These are phyloP conservation scores for Alternaria gaisen DNA, from an alignment of 2,329 filamentous ascomycete genomes.

Conservation along the genomic window DNA sequence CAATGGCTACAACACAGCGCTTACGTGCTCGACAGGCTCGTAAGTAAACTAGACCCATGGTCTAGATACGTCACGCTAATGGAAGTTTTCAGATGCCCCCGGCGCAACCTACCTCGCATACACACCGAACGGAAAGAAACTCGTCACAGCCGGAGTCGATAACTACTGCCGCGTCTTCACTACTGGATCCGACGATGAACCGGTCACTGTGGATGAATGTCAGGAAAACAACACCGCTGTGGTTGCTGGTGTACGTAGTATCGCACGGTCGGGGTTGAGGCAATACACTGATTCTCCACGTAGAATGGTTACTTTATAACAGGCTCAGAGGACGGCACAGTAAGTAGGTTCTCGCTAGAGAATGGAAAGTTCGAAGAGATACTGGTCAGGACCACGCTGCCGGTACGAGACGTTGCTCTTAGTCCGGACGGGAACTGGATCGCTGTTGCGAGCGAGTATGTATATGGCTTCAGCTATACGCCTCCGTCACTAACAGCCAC, in stretches of 20 bases:
- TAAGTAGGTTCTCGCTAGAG: slow-evolving; percentile 87
- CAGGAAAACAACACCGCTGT: slow-evolving; percentile 86
- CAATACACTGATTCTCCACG: slow-evolving; percentile 24
- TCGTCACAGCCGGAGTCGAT: slow-evolving; percentile 92
- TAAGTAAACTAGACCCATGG: slow-evolving; percentile 20
- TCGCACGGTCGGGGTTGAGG: not conserved
- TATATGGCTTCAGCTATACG: slow-evolving; percentile 12
- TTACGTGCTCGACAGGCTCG: slow-evolving; percentile 46
- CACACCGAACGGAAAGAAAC: slow-evolving; percentile 83
- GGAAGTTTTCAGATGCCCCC: slow-evolving; percentile 69
- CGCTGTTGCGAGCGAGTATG: slow-evolving; percentile 91
- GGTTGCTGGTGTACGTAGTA: slow-evolving; percentile 67
- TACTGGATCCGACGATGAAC: slow-evolving; percentile 90
- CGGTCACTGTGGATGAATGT: slow-evolving; percentile 88
- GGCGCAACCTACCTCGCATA: slow-evolving; percentile 89
- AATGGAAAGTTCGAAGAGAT: slow-evolving; percentile 80
- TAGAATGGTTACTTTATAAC: slow-evolving; percentile 85
- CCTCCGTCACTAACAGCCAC: slow-evolving; percentile 29
- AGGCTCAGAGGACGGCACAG: slow-evolving; percentile 93
- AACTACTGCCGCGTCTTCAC: slow-evolving; percentile 93
- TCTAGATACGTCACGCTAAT: slow-evolving; percentile 11
- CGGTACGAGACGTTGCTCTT: slow-evolving; percentile 84
- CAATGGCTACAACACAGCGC: slow-evolving; percentile 26
- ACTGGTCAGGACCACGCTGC: slow-evolving; percentile 82
- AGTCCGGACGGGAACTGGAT: slow-evolving; percentile 86